Percentiles rank a stretch among this genome's conserved stretches.
phyloP scores from a whole-genome alignment of 805 yeast genomes.

The Zygoascus biomembranicola region DNA sequence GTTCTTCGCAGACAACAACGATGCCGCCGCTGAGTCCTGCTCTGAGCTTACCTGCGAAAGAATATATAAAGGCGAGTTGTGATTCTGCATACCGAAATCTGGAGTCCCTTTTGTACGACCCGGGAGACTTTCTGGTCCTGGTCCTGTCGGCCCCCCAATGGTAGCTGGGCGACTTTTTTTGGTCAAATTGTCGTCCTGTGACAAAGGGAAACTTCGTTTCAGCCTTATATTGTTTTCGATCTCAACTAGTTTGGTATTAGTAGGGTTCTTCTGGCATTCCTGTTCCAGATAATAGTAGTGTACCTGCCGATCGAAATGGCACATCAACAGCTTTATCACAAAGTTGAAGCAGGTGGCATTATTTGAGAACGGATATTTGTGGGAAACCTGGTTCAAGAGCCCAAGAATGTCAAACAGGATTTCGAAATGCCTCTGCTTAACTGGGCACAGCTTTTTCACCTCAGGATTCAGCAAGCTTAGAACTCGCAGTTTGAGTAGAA shows the following conservation, averaged over 20 bases:
- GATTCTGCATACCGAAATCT: slow-evolving; percentile 3
- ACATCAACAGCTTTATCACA: slow-evolving; percentile 25
- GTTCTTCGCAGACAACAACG: not conserved
- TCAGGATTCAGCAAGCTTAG: slow-evolving; percentile 21
- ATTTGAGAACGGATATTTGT: slow-evolving; percentile 24
- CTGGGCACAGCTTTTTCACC: slow-evolving; percentile 21
- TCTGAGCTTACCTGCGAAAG: slow-evolving; percentile 34
- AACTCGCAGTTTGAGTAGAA: slow-evolving; percentile 27
- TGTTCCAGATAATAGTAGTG: not conserved
- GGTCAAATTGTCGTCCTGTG: not conserved
- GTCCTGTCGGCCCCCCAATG: not conserved
- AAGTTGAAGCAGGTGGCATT: slow-evolving; percentile 22
- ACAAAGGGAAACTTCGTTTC: not conserved
- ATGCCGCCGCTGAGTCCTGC: not conserved
- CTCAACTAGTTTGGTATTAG: not conserved
- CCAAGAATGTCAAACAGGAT: slow-evolving; percentile 15
- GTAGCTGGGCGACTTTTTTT: not conserved
- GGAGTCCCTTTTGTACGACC: not conserved
- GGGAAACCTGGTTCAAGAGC: slow-evolving; percentile 16
- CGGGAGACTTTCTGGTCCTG: not conserved
- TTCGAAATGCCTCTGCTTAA: slow-evolving; percentile 16
- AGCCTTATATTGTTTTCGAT: not conserved
- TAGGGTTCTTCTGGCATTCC: not conserved
- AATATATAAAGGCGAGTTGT: slow-evolving; percentile 31
- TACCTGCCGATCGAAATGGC: slow-evolving; percentile 25